These are phyloP conservation scores for Solanum bukasovii DNA, from an alignment of 257 asterid species.

Conservation along the genomic window DNA sequence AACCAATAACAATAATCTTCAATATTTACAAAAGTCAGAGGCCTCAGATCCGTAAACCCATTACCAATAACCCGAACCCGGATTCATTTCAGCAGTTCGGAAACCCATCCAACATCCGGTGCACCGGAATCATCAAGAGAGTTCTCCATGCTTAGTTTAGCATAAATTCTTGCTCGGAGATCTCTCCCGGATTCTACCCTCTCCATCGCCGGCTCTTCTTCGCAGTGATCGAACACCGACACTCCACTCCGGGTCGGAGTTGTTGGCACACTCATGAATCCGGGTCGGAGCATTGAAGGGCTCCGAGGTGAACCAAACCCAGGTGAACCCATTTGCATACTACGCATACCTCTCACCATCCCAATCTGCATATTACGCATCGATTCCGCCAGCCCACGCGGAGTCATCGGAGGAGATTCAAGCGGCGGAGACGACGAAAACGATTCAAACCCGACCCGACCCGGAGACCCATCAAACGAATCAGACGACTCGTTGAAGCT, in stretches of 20 bases:
- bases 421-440: conserved; percentile 42
- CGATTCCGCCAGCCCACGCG: conserved; percentile 45
- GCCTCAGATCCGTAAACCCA: neutral
- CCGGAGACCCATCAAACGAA: conserved; percentile 31
- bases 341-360: conserved; percentile 27
- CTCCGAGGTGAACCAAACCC: conserved; percentile 51
- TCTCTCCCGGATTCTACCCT: conserved; percentile 74
- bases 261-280: conserved; percentile 43
- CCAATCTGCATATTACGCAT: conserved; percentile 53
- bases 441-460: conserved; percentile 20
- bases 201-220: conserved; percentile 73
- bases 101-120: conserved; percentile 54
- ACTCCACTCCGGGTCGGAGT: conserved; percentile 41
- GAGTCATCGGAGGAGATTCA: conserved; percentile 55
- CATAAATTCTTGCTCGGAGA: conserved; percentile 59
- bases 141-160: conserved; percentile 68
- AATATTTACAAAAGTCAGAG: conserved; percentile 2
- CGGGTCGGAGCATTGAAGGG: conserved; percentile 32
- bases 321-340: conserved; percentile 26
- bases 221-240: conserved; percentile 26
- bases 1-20: neutral
- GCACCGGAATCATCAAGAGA: conserved; percentile 45
- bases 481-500: conserved; percentile 1
- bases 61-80: neutral
- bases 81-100: conserved; percentile 42